These are phyloP conservation scores for Monilinia vaccinii-corymbosi DNA, from an alignment of 2,329 filamentous ascomycete species.

Conservation along the genomic window DNA sequence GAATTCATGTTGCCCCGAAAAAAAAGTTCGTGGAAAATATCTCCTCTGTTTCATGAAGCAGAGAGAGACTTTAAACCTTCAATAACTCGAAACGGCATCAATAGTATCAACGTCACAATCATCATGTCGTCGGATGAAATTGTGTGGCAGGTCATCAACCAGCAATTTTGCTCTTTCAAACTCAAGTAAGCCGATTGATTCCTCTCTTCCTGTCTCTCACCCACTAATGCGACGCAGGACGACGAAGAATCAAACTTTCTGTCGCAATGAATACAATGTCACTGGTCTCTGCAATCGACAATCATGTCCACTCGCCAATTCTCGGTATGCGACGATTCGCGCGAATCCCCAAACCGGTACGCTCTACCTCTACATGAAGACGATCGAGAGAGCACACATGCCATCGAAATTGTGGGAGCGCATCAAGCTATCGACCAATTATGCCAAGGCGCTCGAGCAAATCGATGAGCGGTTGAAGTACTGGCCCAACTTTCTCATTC, in stretches of 20 bases:
- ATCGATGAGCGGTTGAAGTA: constrained; percentile 82
- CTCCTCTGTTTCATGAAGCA: not conserved
- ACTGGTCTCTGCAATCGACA: constrained; percentile 77
- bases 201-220: constrained; percentile 27
- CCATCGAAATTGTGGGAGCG: constrained; percentile 92
- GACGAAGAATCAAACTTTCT: constrained; percentile 84
- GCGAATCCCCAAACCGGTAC: constrained; percentile 70
- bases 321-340: constrained; percentile 84
- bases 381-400: constrained; percentile 77
- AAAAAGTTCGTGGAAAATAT: constrained; percentile 11
- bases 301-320: constrained; percentile 85
- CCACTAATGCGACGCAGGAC: constrained; percentile 41
- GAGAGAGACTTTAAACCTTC: not conserved
- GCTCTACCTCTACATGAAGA: constrained; percentile 96
- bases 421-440: constrained; percentile 83
- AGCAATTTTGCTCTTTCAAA: constrained; percentile 92
- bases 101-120: not conserved
- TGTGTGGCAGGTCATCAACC: constrained; percentile 93
- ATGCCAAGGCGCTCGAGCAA: constrained; percentile 78
- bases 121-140: constrained; percentile 89
- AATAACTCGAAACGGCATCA: not conserved
- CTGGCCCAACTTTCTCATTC: constrained; percentile 87
- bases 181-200: constrained; percentile 55
- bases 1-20: constrained; percentile 1
- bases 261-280: constrained; percentile 88